Base-by-base conservation (phyloP, 2,329 filamentous ascomycete genomes). In the Bimuria novae-zelandiae region DNA sequence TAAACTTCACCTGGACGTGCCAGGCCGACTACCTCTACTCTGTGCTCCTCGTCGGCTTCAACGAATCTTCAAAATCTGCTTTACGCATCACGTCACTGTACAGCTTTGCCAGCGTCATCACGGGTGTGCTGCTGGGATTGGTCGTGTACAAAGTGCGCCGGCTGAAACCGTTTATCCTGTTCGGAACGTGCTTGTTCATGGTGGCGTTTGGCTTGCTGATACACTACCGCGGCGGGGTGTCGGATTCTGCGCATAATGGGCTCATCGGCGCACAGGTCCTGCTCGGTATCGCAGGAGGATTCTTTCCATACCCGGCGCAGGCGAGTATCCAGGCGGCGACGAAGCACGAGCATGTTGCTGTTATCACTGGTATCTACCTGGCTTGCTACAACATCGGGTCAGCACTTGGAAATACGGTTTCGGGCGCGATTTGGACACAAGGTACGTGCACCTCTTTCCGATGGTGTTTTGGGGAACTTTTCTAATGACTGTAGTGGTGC, bases 131-230 rank as follows among this genome's bases (percentile, higher is more conserved):
- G 40, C 75, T 85, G 14, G 84, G 85, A 4, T 63, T 84, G 11
- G 68, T 87, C 27, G 80, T 88, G 33, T 63, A 47, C 73, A 78
- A 77, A 49, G 76, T 85, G 21, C 80, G 83, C 48, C 82, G 57
- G 10, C 79, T 87, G 64, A 88, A 88, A 64, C 67, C 77, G n/a
- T 85, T 88, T 68, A 86, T 88, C 63, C 70, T 88, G 33, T 72
- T 73, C 23, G 86, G 85, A 29, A 86, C 84, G 1, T 70, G 75
- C 7, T 75, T 88, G 2, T 88, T 85, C 74, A 76, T 85, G 62
- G 82, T 85, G n/a, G 84, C 85, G 0, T 88, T 87, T 57, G 85
- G 85, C 8, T 77, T 88, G 1, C 75, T 88, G 16, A 87, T 88
- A 63, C 77, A 79, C 59, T 88, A 78, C 75, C 83, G 85, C n/a